Evolutionary conservation across 2,329 filamentous ascomycete species (phyloP), one percentile per base, ranked within the genome.

Genomic region (Verticillium dahliae): DNA sequence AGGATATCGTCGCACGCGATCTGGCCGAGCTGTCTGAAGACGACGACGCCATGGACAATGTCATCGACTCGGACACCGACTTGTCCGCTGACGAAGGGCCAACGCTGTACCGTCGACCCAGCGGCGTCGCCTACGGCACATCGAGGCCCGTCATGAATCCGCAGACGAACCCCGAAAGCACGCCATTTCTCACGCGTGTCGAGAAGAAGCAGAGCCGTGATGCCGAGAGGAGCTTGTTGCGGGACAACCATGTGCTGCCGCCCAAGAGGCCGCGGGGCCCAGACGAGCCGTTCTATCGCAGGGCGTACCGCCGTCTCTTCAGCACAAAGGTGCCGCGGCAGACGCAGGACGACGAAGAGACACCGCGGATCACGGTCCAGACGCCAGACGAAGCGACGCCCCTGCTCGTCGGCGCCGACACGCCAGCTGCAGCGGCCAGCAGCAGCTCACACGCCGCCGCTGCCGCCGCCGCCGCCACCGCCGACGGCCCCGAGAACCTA

Each of bases 41-140:
- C 59, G 84, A 85, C 45, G 76, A 74, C 34, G 69, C 68, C 31
- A 72, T 71, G 41, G 67, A 70, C 37, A 69, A 73, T 22, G 70
- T 69, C 15, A 60, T 71, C 52, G 69, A 70, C 33, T 72, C 72
- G 15, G 69, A 67, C 34, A 67, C 68, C 2, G 74, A 74, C 4
- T 66, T 71, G 59, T 71, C 78, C 58, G 70, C 70, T 33, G 76
- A 76, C 11, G 69, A 71, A 18, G 75, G 75, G n/a, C 81, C 77
- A 61, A 78, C 74, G 70, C 81, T 81, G 67, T 97, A 95, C 76
- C 86, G 90, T 61, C 85, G 92, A 56, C 91, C 92, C 1, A 90
- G 87, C 67, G 90, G 88, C 70, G 87, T 95, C 54, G 87, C 89
- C 35, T 90, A 85, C 63, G 90, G 89, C 13, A 88, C 88, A 31